Conservation (phyloP, 1,284 basidiomycete genomes). For the Anthracocystis setariae region DNA sequence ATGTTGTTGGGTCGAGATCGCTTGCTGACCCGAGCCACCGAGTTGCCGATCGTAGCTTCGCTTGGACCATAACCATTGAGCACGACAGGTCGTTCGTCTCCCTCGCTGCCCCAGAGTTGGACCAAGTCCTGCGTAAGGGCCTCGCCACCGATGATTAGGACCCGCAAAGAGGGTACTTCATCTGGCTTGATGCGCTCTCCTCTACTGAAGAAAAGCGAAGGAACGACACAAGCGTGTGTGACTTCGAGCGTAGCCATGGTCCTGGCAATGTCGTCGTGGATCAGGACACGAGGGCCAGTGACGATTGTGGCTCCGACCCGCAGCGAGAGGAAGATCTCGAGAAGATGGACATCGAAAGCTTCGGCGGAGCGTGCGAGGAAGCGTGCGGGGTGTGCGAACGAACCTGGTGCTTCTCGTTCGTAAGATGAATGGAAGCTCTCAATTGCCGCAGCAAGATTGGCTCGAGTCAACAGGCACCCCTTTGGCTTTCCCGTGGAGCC, state of each 20-base stretch:
- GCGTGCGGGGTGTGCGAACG: slow-evolving; percentile 38
- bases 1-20: slow-evolving; percentile 46
- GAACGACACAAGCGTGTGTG: slow-evolving; percentile 65
- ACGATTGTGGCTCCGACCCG: slow-evolving; percentile 62
- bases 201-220: slow-evolving; percentile 62
- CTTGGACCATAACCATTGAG: slow-evolving; percentile 66
- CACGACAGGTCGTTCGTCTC: slow-evolving; percentile 32
- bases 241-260: slow-evolving; percentile 55
- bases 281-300: slow-evolving; percentile 54
- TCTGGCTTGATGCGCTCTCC: slow-evolving; percentile 51
- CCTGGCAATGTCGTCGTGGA: slow-evolving; percentile 60
- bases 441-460: slow-evolving; percentile 56
- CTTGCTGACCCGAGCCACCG: slow-evolving; percentile 52
- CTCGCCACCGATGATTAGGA: slow-evolving; percentile 63
- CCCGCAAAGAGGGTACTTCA: slow-evolving; percentile 54
- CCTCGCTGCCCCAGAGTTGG: slow-evolving; percentile 51
- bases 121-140: slow-evolving; percentile 54
- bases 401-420: slow-evolving; percentile 49
- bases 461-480: slow-evolving; percentile 57
- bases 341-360: slow-evolving; percentile 66
- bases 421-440: slow-evolving; percentile 49
- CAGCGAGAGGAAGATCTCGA: slow-evolving; percentile 65
- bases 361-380: slow-evolving; percentile 65
- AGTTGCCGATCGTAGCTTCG: slow-evolving; percentile 64
- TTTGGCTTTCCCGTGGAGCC: slow-evolving; percentile 64